Evolutionary conservation across 139 green algal species (phyloP).

Genomic region (Chlorella vulgaris): DNA sequence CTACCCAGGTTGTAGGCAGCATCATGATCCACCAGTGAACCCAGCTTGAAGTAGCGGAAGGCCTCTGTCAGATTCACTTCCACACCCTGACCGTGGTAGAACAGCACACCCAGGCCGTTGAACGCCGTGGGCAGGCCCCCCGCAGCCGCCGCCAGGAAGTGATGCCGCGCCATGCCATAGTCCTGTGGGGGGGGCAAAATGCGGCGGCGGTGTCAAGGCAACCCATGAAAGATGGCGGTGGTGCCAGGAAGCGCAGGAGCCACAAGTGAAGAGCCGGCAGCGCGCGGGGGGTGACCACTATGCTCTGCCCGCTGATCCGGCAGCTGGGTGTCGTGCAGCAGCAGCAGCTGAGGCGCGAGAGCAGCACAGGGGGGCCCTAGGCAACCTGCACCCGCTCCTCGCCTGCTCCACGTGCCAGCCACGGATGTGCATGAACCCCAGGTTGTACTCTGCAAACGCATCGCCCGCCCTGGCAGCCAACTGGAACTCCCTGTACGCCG

Average conservation of each 20-base stretch:
- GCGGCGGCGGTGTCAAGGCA: not conserved
- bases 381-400: not conserved
- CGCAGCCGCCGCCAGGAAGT: constrained; percentile 2
- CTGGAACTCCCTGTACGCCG: constrained; percentile 7
- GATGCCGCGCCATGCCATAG: constrained; percentile 14
- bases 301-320: too few species aligned
- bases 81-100: constrained; percentile 30
- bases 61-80: constrained; percentile 16
- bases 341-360: too few species aligned
- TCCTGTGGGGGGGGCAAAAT: constrained; percentile 2
- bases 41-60: constrained; percentile 14
- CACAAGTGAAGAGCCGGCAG: not conserved
- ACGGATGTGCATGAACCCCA: constrained; percentile 52
- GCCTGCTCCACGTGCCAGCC: constrained; percentile 30
- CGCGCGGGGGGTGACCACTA: too few species aligned
- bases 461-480: not conserved
- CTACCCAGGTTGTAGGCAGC: constrained; percentile 32
- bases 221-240: too few species aligned
- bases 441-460: constrained; percentile 48
- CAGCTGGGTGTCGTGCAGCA: too few species aligned
- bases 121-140: not conserved
- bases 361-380: too few species aligned
- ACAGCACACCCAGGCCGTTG: constrained; percentile 28
- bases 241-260: not conserved
- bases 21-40: constrained; percentile 13